Evolutionary conservation across 306 rosid species (phyloP), one percentile per base, ranked within the genome.

Genomic region (Prunus armeniaca): DNA sequence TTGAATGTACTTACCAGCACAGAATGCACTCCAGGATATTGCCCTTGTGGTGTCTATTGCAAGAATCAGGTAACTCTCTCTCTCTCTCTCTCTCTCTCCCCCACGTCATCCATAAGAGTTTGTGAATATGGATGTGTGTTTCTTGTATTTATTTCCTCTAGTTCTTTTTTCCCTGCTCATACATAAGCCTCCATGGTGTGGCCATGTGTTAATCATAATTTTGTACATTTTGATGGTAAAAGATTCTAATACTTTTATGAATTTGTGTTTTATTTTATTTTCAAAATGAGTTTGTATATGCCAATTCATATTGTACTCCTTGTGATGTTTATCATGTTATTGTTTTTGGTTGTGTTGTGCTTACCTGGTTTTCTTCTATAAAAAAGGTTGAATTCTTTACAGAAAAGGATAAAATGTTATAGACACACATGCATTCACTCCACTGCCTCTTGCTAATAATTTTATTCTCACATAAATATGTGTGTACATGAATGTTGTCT

Each of bases 1-100:
- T 84, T 90, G 87, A 94, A 94, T 82, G 91, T 94, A 50, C 76
- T 89, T 50, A 94, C 97, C 77, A 92, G 89, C 90, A 89, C 95
- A 3, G 98, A 94, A 84, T 94, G 98, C 89, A 86, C 98, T 67
- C 95, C 92, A 70, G 93, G 87, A 27, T 81, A 85, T 79, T 94
- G 98, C 82, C 92, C 91, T 47, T 89, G 91, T 68, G 95, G 87
- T 63, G 64, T 70, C 60, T 80, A 78, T 73, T 94, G 98, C 87
- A 87, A 79, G 82, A 94, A 94, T 88, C 97, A 90, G 98, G 98
- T 88, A 58, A 45, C 13, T 54, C 56, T 3, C 22, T 34, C 49
- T 24, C 5, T 54, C 10, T 55, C 30, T 34, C 64, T 32, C 25
- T 69, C 27, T 12, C 22, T 20, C 28, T 20, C 28, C 28, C 50